phyloP scores from a whole-genome alignment of 2,329 filamentous ascomycete species.

The Achaetomium macrosporum region DNA sequence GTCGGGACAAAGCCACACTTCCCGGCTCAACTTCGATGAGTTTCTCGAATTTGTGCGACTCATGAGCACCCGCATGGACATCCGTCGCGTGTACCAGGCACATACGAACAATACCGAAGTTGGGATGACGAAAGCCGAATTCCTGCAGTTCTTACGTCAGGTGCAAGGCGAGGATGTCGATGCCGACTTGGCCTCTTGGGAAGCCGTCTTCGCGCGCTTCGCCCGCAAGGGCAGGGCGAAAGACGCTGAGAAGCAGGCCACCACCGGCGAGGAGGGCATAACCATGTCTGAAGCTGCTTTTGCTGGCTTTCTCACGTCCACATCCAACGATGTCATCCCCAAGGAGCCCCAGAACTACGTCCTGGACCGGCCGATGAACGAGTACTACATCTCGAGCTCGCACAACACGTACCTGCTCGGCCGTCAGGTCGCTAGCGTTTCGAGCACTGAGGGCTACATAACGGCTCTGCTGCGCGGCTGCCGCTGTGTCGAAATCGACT shows the following conservation, averaged over 20 bases:
- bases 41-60: constrained; percentile 79
- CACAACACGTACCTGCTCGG: constrained; percentile 97
- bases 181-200: constrained; percentile 60
- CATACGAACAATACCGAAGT: constrained; percentile 52
- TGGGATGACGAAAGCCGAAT: constrained; percentile 67
- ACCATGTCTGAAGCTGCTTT: constrained; percentile 76
- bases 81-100: constrained; percentile 65
- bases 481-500: constrained; percentile 94
- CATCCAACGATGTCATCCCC: constrained; percentile 62
- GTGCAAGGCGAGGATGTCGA: constrained; percentile 73
- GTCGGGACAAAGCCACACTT: constrained; percentile 42
- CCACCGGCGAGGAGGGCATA: constrained; percentile 35
- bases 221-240: constrained; percentile 52
- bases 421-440: constrained; percentile 80
- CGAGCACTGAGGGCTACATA: constrained; percentile 94
- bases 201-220: constrained; percentile 64
- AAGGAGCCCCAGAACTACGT: constrained; percentile 54
- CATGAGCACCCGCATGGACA: constrained; percentile 78
- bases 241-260: constrained; percentile 34
- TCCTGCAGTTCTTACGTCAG: constrained; percentile 67
- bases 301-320: constrained; percentile 68
- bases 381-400: constrained; percentile 97
- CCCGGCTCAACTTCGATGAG: constrained; percentile 68
- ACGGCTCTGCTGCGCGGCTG: constrained; percentile 81
- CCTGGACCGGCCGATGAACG: constrained; percentile 81